Base-by-base conservation (phyloP, 1,139 yeast species). In the Diutina ranongensis region DNA sequence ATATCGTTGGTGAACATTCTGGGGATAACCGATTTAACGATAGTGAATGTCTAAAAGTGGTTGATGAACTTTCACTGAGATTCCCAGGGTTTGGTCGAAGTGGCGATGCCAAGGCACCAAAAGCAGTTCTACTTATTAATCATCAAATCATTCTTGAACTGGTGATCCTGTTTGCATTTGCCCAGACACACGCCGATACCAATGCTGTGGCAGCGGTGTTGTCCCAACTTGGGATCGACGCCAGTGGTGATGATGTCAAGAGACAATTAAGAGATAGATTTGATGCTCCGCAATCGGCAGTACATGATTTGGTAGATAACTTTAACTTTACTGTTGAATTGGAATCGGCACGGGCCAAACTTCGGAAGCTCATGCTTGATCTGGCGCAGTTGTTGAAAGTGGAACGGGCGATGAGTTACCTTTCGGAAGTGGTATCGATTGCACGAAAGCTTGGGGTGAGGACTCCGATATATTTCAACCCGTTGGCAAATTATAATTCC, bases 21-120 rank as follows among this genome's bases (percentile, higher is more conserved):
- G 4, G 8, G 2, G 42, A 38, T 16, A 25, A 25, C 3, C 16
- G 25, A 32, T 35, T 47, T 1, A 49, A 48, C 20, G 97, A 92
- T 58, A 96, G 97, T 0, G 98, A 92, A 56, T 78, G 92, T 49
- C 66, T 92, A 45, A 83, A 84, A 54, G 83, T 87, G 1, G 71
- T 87, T 34, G 94, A 84, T 55, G 95, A 87, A 54, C 69, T 88
- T 4, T 61, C 84, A 1, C 2, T 62, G 70, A 4, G 57, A 72
- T 1, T 77, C 85, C 48, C 89, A 94, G 1, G 80, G 83, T 45
- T 79, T 83, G 56, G 73, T 71, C 28, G 27, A 4, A n/a, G 13
- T n/a, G 34, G 34, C 38, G 50, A 57, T 12, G 61, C 61, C 45
- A 65, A 68, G 22, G 5, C 28, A 5, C 67, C 76, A 0, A 75